Percentiles rank a stretch among this genome's conserved stretches.
These are phyloP conservation scores for Teratosphaeria epicoccoides DNA, from an alignment of 2,329 filamentous ascomycete genomes.

Conservation along the genomic window DNA sequence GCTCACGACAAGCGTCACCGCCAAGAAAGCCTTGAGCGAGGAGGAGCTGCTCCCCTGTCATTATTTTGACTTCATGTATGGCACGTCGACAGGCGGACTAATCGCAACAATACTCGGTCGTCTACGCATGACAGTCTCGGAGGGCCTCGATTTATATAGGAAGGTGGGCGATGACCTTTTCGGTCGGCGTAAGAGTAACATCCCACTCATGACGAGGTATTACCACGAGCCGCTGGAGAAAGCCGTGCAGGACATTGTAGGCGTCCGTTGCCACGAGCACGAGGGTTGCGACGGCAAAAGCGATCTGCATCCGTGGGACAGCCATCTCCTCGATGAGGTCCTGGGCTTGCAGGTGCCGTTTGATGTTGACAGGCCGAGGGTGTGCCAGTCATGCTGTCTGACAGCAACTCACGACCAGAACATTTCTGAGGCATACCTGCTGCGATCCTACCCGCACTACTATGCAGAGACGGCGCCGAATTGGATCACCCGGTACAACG, in stretches of 20 bases:
- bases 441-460: slow-evolving; percentile 39
- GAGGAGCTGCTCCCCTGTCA: slow-evolving; percentile 39
- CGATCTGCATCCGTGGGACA: slow-evolving; percentile 36
- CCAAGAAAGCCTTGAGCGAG: slow-evolving; percentile 26
- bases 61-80: slow-evolving; percentile 46
- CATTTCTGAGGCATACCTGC: slow-evolving; percentile 38
- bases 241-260: slow-evolving; percentile 37
- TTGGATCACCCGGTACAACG: slow-evolving; percentile 40
- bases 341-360: slow-evolving; percentile 14
- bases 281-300: slow-evolving; percentile 31
- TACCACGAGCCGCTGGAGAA: slow-evolving; percentile 38
- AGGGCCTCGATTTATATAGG: slow-evolving; percentile 38
- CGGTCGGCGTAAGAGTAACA: slow-evolving; percentile 32
- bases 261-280: slow-evolving; percentile 34
- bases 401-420: slow-evolving; percentile 39
- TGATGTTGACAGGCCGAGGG: slow-evolving; percentile 22
- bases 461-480: slow-evolving; percentile 31
- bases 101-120: slow-evolving; percentile 42
- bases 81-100: slow-evolving; percentile 42
- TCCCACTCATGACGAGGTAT: slow-evolving; percentile 41
- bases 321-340: slow-evolving; percentile 8
- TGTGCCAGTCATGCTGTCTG: slow-evolving; percentile 35
- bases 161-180: slow-evolving; percentile 40
- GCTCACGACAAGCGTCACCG: slow-evolving; percentile 11
- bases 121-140: slow-evolving; percentile 39